These are phyloP conservation scores for Phytopythium helicoides DNA, from an alignment of 352 stramenopile genomes.

Conservation along the genomic window DNA sequence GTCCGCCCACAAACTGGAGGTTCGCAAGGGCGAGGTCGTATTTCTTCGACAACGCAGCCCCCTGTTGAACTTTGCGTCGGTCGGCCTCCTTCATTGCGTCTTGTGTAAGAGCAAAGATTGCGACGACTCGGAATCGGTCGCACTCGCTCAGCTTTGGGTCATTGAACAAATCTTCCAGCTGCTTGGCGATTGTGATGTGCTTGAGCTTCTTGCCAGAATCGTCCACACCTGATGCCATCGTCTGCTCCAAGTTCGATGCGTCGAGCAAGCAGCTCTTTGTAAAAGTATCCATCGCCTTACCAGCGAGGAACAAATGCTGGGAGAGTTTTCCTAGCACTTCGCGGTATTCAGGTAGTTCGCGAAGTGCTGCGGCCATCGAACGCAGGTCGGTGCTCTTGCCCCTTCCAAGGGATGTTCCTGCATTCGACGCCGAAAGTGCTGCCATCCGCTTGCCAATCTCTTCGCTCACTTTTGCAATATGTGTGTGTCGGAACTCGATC, in stretches of 20 bases:
- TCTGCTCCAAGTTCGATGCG: conserved; percentile 94
- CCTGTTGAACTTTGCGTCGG: conserved; percentile 81
- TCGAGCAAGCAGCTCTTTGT: conserved; percentile 87
- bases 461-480: conserved; percentile 91
- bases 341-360: conserved; percentile 93
- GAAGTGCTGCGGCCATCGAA: conserved; percentile 91
- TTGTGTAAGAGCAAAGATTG: conserved; percentile 94
- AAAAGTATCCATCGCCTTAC: conserved; percentile 94
- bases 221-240: conserved; percentile 92
- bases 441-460: conserved; percentile 80
- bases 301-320: conserved; percentile 93
- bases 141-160: conserved; percentile 72
- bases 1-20: conserved; percentile 54
- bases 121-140: conserved; percentile 89
- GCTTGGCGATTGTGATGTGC: conserved; percentile 72
- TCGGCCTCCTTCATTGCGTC: conserved; percentile 85
- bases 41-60: conserved; percentile 77
- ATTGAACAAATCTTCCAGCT: conserved; percentile 88
- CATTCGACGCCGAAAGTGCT: conserved; percentile 73
- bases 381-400: conserved; percentile 86
- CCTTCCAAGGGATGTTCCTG: conserved; percentile 73
- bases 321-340: conserved; percentile 94
- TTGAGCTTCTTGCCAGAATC: conserved; percentile 92
- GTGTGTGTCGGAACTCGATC: conserved; percentile 95
- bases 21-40: conserved; percentile 64